These are phyloP conservation scores for Trichoderma afroharzianum DNA, from an alignment of 2,329 filamentous ascomycete genomes.

Conservation along the genomic window DNA sequence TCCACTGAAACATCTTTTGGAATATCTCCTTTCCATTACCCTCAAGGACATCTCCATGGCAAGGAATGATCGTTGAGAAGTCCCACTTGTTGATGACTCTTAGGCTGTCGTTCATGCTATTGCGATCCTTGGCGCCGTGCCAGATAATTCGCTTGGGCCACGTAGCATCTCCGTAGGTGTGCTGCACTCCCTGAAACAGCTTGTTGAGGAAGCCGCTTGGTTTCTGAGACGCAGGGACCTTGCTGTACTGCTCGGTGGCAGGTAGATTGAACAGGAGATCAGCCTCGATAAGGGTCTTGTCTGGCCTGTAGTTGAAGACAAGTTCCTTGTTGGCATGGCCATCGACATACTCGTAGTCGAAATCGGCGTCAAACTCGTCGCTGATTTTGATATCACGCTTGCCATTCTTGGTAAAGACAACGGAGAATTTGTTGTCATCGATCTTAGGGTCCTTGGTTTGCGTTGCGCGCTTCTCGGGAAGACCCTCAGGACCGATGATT, in stretches of 20 bases:
- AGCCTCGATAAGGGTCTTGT: slow-evolving; percentile 76
- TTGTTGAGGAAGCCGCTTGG: slow-evolving; percentile 35
- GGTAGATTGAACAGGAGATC: slow-evolving; percentile 93
- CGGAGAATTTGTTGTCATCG: slow-evolving; percentile 55
- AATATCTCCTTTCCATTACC: slow-evolving; percentile 70
- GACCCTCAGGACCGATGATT: slow-evolving; percentile 76
- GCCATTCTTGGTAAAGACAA: slow-evolving; percentile 62
- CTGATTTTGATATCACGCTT: slow-evolving; percentile 54
- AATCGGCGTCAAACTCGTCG: slow-evolving; percentile 80
- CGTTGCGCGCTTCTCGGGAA: slow-evolving; percentile 74
- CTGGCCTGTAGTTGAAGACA: slow-evolving; percentile 79
- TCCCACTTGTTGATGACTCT: slow-evolving; percentile 73
- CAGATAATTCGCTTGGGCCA: slow-evolving; percentile 80
- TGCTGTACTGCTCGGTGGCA: slow-evolving; percentile 81
- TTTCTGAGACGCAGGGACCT: slow-evolving; percentile 42
- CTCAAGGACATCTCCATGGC: slow-evolving; percentile 88
- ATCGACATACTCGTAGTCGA: slow-evolving; percentile 80
- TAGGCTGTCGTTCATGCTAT: slow-evolving; percentile 67
- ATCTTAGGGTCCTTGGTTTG: slow-evolving; percentile 39
- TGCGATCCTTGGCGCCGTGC: slow-evolving; percentile 67
- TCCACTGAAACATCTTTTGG: slow-evolving; percentile 77
- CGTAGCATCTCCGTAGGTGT: slow-evolving; percentile 60
- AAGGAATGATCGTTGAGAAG: slow-evolving; percentile 81
- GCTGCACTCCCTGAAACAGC: slow-evolving; percentile 53
- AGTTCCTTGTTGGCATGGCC: slow-evolving; percentile 81